Evolutionary conservation across 768 basidiomycete species (phyloP).

Genomic region (Paxillus rubicundulus): DNA sequence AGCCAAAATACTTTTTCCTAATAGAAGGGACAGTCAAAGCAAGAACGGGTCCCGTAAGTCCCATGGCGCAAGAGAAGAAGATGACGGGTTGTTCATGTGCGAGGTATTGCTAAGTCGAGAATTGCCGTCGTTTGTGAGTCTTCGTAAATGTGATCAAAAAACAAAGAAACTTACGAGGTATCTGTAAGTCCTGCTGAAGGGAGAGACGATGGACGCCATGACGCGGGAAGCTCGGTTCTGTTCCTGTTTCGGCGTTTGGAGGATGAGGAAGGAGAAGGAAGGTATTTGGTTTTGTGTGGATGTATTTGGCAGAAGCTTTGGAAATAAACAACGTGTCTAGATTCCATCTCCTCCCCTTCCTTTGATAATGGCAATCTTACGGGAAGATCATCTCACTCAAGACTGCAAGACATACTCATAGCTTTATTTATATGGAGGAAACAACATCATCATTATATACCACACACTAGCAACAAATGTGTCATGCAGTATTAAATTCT

Average conservation of each 20-base stretch:
- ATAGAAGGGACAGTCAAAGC: slow-evolving; percentile 77
- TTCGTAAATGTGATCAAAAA: not conserved
- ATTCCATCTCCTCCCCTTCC: too few relatives aligned
- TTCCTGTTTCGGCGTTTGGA: not conserved
- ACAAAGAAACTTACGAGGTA: slow-evolving; percentile 24
- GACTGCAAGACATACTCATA: too few relatives aligned
- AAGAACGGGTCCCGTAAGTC: slow-evolving; percentile 71
- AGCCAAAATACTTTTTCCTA: slow-evolving; percentile 66
- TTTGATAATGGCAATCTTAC: too few relatives aligned
- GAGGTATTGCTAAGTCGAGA: slow-evolving; percentile 67
- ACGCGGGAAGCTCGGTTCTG: not conserved
- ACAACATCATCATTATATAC: not conserved
- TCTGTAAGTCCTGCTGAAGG: slow-evolving; percentile 28
- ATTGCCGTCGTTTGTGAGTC: not conserved
- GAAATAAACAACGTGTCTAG: slow-evolving; percentile 18
- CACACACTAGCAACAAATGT: not conserved
- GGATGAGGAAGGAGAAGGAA: slow-evolving; percentile 13
- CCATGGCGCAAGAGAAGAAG: slow-evolving; percentile 82
- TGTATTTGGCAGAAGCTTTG: slow-evolving; percentile 22
- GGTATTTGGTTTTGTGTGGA: slow-evolving; percentile 7
- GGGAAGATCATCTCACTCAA: too few relatives aligned
- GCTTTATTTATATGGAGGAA: not conserved
- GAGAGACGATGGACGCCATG: slow-evolving; percentile 31
- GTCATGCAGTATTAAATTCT: not conserved
- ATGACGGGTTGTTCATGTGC: slow-evolving; percentile 90